These are phyloP conservation scores for Debaryomyces maramus DNA, from an alignment of 805 yeast genomes.

Conservation along the genomic window DNA sequence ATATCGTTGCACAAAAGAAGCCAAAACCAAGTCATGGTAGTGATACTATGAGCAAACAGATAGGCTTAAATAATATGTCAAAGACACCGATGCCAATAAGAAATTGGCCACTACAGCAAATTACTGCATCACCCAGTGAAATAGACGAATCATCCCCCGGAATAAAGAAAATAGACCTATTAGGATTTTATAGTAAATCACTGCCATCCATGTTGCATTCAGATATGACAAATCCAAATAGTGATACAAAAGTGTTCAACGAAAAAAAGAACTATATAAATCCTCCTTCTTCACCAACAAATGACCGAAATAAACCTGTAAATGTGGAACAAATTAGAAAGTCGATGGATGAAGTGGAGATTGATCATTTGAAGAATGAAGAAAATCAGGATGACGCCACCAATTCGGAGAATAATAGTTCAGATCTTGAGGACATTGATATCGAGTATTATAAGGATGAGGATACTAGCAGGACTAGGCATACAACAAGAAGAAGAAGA, in stretches of 20 bases:
- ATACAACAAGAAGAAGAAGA: conserved; percentile 8
- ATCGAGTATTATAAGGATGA: conserved; percentile 9
- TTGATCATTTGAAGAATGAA: conserved; percentile 5
- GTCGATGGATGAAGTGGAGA: neutral
- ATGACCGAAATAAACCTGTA: neutral
- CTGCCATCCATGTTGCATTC: neutral
- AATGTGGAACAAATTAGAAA: neutral
- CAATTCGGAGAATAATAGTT: conserved; percentile 4
- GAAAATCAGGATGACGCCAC: conserved; percentile 17
- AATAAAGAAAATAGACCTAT: conserved; percentile 9
- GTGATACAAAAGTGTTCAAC: neutral
- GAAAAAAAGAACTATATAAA: neutral
- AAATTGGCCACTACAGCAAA: neutral
- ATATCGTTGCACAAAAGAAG: neutral
- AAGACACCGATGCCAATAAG: neutral
- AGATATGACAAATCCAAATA: neutral
- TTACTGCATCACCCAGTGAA: conserved; percentile 14
- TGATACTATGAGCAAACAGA: neutral
- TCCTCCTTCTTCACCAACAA: conserved; percentile 4
- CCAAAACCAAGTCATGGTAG: neutral
- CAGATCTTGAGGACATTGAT: conserved; percentile 24
- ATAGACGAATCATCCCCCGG: conserved; percentile 25
- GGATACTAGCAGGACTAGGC: conserved; percentile 5
- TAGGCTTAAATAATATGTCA: neutral
- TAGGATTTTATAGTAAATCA: neutral